phyloP scores from a whole-genome alignment of 768 basidiomycete species.

The Leccinum rimulosum region DNA sequence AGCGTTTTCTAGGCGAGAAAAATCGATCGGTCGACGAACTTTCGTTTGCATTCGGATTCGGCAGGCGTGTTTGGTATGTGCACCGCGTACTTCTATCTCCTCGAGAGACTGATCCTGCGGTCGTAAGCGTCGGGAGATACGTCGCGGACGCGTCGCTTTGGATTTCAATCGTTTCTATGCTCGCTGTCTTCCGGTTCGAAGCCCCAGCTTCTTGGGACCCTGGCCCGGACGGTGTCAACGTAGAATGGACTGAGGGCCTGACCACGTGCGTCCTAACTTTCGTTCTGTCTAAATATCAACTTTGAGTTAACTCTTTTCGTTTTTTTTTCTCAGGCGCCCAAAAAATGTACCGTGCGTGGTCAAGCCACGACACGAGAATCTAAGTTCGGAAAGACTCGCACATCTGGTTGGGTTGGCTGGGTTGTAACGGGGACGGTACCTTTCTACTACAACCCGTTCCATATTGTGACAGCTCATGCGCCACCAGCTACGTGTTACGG shows the following conservation, averaged over 20 bases:
- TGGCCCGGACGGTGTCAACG: conserved; percentile 20
- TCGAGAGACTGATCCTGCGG: not conserved
- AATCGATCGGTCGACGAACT: conserved; percentile 7
- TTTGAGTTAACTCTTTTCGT: not conserved
- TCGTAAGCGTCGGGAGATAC: conserved; percentile 40
- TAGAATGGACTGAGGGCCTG: conserved; percentile 19
- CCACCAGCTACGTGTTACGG: not conserved
- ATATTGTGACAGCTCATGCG: not conserved
- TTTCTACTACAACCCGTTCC: not conserved
- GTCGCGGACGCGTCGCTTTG: conserved; percentile 41
- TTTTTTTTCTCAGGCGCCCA: conserved; percentile 10
- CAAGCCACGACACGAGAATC: conserved; percentile 3
- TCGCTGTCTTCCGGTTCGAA: conserved; percentile 18
- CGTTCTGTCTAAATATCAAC: not conserved
- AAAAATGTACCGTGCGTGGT: conserved; percentile 11
- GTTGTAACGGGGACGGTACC: conserved; percentile 3
- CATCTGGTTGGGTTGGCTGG: conserved; percentile 7
- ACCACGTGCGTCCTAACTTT: conserved; percentile 18
- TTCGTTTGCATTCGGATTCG: conserved; percentile 35
- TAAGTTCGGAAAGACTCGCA: conserved; percentile 14
- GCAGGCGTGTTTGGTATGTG: conserved; percentile 37
- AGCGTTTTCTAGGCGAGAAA: conserved; percentile 28
- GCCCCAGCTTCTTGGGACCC: conserved; percentile 14
- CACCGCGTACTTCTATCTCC: too few species aligned
- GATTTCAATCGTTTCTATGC: conserved; percentile 23